A percentile compares a stretch with the other conserved stretches of the same genome.
Conservation (phyloP, 2,329 filamentous ascomycete genomes). For the Colletotrichum sojae region DNA sequence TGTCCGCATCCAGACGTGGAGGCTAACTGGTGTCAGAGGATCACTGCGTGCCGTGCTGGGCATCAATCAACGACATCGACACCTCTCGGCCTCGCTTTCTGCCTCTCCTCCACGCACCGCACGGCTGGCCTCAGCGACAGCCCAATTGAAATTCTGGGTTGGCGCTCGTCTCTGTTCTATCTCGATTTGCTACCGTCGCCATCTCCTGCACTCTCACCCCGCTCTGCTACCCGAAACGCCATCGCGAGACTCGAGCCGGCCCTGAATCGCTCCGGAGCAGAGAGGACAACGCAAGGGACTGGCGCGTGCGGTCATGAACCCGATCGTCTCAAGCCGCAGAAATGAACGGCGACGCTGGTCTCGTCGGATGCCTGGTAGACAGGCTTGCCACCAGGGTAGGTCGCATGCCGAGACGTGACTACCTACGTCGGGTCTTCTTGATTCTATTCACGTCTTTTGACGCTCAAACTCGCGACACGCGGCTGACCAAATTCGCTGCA, state of each 20-base stretch:
- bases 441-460: neutral
- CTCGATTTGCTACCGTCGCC: neutral
- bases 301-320: slow-evolving; percentile 37
- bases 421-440: neutral
- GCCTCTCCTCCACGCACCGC: neutral
- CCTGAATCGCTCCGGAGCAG: slow-evolving; percentile 9
- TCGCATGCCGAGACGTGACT: slow-evolving; percentile 7
- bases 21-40: too few relatives aligned
- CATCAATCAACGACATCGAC: neutral
- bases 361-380: slow-evolving; percentile 74
- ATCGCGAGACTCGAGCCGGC: slow-evolving; percentile 2
- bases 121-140: neutral
- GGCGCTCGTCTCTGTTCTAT: neutral
- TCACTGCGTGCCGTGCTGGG: neutral
- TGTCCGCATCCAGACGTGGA: neutral
- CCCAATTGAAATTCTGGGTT: neutral
- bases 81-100: neutral
- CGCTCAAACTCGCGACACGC: neutral
- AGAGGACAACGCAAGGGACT: slow-evolving; percentile 1
- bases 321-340: slow-evolving; percentile 26
- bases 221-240: neutral
- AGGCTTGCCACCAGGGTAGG: slow-evolving; percentile 73
- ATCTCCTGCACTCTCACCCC: neutral
- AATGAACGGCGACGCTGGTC: slow-evolving; percentile 72
- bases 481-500: slow-evolving; percentile 46